Evolutionary conservation across 176 grass and related monocot species (phyloP).

Genomic region (Lolium multiflorum): DNA sequence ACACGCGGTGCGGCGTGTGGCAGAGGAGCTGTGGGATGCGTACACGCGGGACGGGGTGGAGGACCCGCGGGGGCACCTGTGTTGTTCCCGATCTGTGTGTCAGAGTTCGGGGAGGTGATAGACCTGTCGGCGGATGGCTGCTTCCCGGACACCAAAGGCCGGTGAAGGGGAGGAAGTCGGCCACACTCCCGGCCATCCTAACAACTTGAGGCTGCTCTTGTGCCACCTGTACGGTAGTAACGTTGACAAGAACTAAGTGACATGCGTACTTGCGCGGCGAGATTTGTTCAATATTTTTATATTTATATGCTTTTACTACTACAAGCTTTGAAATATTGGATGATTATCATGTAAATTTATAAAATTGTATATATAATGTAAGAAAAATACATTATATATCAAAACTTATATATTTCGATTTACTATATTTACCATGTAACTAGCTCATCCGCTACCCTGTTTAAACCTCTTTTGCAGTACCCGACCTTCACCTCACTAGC

Average conservation of each 20-base stretch:
- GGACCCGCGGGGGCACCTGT: slow-evolving; percentile 76
- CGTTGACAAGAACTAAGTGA: neutral
- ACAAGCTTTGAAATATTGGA: no score
- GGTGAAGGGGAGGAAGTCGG: slow-evolving; percentile 68
- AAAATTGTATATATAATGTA: no score
- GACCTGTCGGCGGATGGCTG: slow-evolving; percentile 62
- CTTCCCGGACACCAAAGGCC: slow-evolving; percentile 74
- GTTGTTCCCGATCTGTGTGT: slow-evolving; percentile 79
- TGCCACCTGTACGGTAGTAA: neutral
- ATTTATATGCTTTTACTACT: no score
- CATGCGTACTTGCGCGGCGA: no score
- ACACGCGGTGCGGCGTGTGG: slow-evolving; percentile 52
- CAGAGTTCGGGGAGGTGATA: slow-evolving; percentile 53
- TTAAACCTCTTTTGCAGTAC: no score
- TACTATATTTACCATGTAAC: no score
- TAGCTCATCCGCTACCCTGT: no score
- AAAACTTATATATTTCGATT: no score
- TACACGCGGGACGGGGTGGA: slow-evolving; percentile 60
- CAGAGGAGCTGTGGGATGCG: slow-evolving; percentile 64
- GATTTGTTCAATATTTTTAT: no score
- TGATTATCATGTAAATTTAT: no score
- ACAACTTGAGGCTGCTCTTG: slow-evolving; percentile 57
- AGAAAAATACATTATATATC: no score
- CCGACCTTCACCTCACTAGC: no score
- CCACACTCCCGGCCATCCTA: slow-evolving; percentile 60